Conservation (phyloP, 1,284 basidiomycete genomes). For the Trichosporon sp. region DNA sequence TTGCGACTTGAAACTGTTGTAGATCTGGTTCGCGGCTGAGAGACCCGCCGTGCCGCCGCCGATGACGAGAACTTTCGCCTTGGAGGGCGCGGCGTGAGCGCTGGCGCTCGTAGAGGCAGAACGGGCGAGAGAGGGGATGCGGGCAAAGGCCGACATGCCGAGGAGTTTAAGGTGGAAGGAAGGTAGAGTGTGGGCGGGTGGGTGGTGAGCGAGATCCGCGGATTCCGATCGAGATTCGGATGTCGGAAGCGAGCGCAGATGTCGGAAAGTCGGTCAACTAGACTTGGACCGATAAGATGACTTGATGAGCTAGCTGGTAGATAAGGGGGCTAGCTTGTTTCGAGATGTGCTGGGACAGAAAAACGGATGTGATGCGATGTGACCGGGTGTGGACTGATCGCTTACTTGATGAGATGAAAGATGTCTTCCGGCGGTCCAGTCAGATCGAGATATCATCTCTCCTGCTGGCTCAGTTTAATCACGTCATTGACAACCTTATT, state of each 20-base stretch:
- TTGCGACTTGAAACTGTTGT: conserved; percentile 64
- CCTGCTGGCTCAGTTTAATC: neutral
- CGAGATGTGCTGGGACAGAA: too few relatives aligned
- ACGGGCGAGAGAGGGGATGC: conserved; percentile 8
- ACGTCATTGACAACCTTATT: conserved; percentile 4
- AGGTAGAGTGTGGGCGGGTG: too few relatives aligned
- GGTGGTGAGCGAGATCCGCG: neutral
- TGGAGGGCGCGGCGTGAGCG: conserved; percentile 32
- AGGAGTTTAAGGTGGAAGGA: too few relatives aligned
- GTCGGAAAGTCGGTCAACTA: neutral
- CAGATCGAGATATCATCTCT: neutral
- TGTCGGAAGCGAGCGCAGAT: neutral
- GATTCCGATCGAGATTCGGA: too few relatives aligned
- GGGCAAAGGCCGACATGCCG: conserved; percentile 2
- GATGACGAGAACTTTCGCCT: conserved; percentile 51
- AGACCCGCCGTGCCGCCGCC: conserved; percentile 64
- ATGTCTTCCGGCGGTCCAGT: neutral
- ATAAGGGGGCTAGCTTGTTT: too few relatives aligned
- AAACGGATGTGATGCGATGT: too few relatives aligned
- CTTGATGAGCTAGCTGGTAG: too few relatives aligned
- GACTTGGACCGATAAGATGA: too few relatives aligned
- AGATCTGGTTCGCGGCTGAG: conserved; percentile 74
- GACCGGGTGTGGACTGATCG: too few relatives aligned
- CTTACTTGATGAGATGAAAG: neutral
- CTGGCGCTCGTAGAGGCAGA: conserved; percentile 35